These are phyloP conservation scores for Pichia rugopelliculosa DNA, from an alignment of 805 yeast species.

Conservation along the genomic window DNA sequence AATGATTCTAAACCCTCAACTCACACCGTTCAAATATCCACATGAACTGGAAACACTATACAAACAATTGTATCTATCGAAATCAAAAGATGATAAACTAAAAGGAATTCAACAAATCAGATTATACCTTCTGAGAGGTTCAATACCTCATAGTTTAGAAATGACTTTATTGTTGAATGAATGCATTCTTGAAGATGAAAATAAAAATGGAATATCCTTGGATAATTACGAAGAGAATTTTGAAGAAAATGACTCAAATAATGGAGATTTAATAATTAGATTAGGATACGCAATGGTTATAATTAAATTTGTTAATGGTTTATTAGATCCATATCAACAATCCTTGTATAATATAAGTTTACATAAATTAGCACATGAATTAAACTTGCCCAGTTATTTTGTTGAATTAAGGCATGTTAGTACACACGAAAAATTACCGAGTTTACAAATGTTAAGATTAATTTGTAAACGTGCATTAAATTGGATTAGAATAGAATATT, in stretches of 20 bases:
- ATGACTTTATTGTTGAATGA: constrained; percentile 53
- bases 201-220: constrained; percentile 7
- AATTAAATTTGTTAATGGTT: constrained; percentile 83
- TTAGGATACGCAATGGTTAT: constrained; percentile 65
- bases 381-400: constrained; percentile 68
- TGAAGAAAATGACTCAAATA: neutral
- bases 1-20: constrained; percentile 18
- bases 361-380: constrained; percentile 59
- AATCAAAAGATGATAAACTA: constrained; percentile 25
- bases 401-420: constrained; percentile 88
- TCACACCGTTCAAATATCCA: constrained; percentile 30
- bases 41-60: constrained; percentile 41
- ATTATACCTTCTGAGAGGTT: constrained; percentile 51
- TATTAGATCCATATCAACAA: constrained; percentile 80
- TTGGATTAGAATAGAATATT: constrained; percentile 72
- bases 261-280: constrained; percentile 30
- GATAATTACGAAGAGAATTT: neutral
- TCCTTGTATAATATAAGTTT: constrained; percentile 73
- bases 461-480: constrained; percentile 52
- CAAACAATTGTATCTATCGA: constrained; percentile 41
- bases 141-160: constrained; percentile 67
- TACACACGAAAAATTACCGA: constrained; percentile 82
- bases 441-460: constrained; percentile 57
- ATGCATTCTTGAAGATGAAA: constrained; percentile 37
- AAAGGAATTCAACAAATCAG: constrained; percentile 47